These are phyloP conservation scores for Pterocarpus macrocarpus DNA, from an alignment of 306 rosid genomes.

Conservation along the genomic window DNA sequence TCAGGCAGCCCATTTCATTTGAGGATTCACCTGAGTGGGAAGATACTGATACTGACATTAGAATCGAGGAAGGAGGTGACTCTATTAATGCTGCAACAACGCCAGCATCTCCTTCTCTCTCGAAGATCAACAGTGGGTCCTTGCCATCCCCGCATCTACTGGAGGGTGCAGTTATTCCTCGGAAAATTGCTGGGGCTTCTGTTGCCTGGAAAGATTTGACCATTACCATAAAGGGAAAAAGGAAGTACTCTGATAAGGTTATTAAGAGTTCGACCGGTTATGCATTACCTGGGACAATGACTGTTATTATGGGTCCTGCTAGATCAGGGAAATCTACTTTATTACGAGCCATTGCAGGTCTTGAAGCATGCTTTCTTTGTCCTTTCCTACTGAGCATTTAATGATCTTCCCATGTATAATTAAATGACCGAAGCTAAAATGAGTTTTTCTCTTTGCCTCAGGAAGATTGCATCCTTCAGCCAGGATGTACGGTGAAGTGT, in stretches of 20 bases:
- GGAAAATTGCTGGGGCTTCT: constrained; percentile 89
- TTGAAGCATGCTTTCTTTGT: constrained; percentile 40
- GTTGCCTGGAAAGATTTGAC: constrained; percentile 97
- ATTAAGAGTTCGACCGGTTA: constrained; percentile 97
- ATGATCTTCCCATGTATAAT: constrained; percentile 33
- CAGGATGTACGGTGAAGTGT: constrained; percentile 90
- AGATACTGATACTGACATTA: constrained; percentile 79
- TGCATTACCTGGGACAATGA: constrained; percentile 96
- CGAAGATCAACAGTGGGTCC: constrained; percentile 88
- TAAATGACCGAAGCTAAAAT: constrained; percentile 48
- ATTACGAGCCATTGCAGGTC: constrained; percentile 91
- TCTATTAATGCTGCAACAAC: constrained; percentile 80
- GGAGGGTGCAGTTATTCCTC: constrained; percentile 68
- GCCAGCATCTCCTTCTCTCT: constrained; percentile 91
- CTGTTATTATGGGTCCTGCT: constrained; percentile 98
- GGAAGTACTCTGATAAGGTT: constrained; percentile 93
- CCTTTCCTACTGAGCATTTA: constrained; percentile 41
- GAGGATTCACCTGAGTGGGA: constrained; percentile 99
- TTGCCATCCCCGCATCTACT: constrained; percentile 87
- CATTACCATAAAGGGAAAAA: constrained; percentile 87
- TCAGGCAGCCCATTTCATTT: constrained; percentile 94
- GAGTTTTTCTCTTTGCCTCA: constrained; percentile 47
- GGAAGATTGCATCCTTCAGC: constrained; percentile 90
- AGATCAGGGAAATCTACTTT: constrained; percentile 95
- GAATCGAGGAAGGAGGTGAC: constrained; percentile 91